A percentile compares a stretch with the other conserved stretches of the same genome.
phyloP scores from a whole-genome alignment of 225 moss, liverwort and hornwort species.

The Pseudisothecium myosuroides region DNA sequence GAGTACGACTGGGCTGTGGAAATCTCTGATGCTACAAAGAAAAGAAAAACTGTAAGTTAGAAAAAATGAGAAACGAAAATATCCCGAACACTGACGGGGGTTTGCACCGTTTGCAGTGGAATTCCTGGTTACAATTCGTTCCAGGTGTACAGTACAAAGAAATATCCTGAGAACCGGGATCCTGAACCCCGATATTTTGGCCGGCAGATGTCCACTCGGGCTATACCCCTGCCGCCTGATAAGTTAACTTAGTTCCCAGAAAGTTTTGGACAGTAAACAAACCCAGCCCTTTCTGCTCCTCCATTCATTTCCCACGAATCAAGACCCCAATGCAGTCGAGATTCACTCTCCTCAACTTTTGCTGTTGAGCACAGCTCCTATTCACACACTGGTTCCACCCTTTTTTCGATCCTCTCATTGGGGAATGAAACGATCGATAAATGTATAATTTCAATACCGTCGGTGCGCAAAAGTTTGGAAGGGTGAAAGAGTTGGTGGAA shows the following conservation, averaged over 20 bases:
- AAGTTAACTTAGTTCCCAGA: not conserved
- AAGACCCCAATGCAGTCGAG: not conserved
- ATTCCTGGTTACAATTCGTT: not conserved
- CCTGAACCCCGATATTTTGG: not conserved
- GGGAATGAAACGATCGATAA: not conserved
- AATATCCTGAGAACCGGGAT: not conserved
- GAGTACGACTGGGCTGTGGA: not conserved
- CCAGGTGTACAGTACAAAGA: not conserved
- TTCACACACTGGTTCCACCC: not conserved
- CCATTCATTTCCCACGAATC: constrained; percentile 11
- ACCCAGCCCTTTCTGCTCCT: not conserved
- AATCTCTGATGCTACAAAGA: too few species aligned
- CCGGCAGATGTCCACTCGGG: not conserved
- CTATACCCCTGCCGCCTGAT: not conserved
- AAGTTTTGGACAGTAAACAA: not conserved
- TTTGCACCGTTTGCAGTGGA: too few species aligned
- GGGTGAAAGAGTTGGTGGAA: too few species aligned
- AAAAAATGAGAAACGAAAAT: not conserved
- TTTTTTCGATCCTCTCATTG: not conserved
- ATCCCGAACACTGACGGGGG: not conserved
- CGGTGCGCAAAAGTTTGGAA: not conserved
- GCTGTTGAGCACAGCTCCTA: too few species aligned
- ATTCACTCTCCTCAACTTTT: not conserved
- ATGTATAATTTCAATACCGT: not conserved
- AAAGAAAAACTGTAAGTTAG: too few species aligned